Conservation (phyloP, 2,329 filamentous ascomycete genomes). For the Paecilomyces fulvus region DNA sequence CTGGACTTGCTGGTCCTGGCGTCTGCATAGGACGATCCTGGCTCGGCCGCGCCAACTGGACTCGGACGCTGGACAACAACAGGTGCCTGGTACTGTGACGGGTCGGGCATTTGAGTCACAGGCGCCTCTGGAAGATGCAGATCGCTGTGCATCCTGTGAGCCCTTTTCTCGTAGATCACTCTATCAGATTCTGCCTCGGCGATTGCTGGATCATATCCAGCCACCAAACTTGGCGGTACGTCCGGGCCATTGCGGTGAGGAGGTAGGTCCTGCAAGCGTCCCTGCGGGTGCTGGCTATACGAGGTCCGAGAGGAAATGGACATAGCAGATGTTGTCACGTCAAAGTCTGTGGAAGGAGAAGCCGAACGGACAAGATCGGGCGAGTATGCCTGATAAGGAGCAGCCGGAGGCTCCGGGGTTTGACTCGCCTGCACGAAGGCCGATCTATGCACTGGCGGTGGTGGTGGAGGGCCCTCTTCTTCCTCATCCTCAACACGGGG, state of each 20-base stretch:
- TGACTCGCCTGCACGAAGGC: conserved; percentile 19
- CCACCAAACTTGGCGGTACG: conserved; percentile 34
- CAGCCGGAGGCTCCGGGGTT: conserved; percentile 14
- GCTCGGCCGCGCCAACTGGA: conserved; percentile 2
- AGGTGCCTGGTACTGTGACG: conserved; percentile 4
- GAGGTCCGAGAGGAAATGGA: conserved; percentile 17
- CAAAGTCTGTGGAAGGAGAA: conserved; percentile 13
- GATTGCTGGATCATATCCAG: conserved; percentile 30
- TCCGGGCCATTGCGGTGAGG: conserved; percentile 16
- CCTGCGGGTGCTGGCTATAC: conserved; percentile 10
- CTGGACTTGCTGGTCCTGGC: conserved; percentile 18
- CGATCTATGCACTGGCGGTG: conserved; percentile 28
- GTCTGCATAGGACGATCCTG: background rate
- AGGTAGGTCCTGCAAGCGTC: conserved; percentile 16
- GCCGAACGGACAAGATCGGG: conserved; percentile 16
- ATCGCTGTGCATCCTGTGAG: conserved; percentile 16
- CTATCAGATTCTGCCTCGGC: conserved; percentile 22
- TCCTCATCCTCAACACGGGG: conserved; percentile 40
- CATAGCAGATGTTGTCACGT: conserved; percentile 5
- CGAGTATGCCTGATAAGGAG: conserved; percentile 20
- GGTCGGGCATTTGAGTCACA: conserved; percentile 13
- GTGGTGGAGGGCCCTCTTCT: conserved; percentile 28
- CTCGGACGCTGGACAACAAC: conserved; percentile 6
- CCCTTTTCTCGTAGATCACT: conserved; percentile 17
- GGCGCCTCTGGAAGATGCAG: conserved; percentile 18